Base-by-base conservation (phyloP, 2,329 filamentous ascomycete species). In the Calonectria hawksworthii region DNA sequence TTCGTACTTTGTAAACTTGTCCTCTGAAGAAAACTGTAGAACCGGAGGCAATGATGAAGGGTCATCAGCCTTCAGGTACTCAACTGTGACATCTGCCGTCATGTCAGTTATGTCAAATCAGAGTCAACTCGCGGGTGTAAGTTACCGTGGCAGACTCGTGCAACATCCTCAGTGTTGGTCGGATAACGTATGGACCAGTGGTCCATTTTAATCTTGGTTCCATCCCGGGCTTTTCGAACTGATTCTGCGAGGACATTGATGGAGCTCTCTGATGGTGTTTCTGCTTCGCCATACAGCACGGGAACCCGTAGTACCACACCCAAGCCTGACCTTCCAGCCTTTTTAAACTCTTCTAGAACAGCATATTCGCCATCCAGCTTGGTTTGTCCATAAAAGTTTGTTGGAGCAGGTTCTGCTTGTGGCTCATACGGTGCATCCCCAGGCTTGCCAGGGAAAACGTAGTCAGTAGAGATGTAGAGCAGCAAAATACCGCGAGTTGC, bases 91-190 rank as follows among this genome's bases (percentile, higher is more conserved):
- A 78, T 98, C 95, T 92, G 72, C 36, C 14, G 30, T 23, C 8
- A 21, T 32, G 16, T 51, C 23, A 70, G n/a, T 38, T 51, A 16
- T 36, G 7, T 21, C 11, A 16, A 23, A 69, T 23, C 51, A 63
- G 18, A 3, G 32, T 10, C 8, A 14, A 9, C 26, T 16, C 52
- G 18, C 32, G 68, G 52, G 32, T 80, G 68, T 78, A 75, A 84
- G 87, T 78, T 87, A 92, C 91, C 91, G 75, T 92, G 89, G 79
- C 93, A 94, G 54, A 98, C 94, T 47, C 96, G 90, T 23, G 90
- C 95, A n/a, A 98, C 93, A 81, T 98, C 96, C 82, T 95, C 93
- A 0, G 95, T 98, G 83, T 97, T 97, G 10, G 96, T 98, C 10
- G 96, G 96, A 86, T 95, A 98, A 28, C 96, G 91, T 65, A 94